Percentiles rank a stretch among this genome's conserved stretches.
Conservation (phyloP, 768 basidiomycete genomes). For the Gymnopilus dilepis region DNA sequence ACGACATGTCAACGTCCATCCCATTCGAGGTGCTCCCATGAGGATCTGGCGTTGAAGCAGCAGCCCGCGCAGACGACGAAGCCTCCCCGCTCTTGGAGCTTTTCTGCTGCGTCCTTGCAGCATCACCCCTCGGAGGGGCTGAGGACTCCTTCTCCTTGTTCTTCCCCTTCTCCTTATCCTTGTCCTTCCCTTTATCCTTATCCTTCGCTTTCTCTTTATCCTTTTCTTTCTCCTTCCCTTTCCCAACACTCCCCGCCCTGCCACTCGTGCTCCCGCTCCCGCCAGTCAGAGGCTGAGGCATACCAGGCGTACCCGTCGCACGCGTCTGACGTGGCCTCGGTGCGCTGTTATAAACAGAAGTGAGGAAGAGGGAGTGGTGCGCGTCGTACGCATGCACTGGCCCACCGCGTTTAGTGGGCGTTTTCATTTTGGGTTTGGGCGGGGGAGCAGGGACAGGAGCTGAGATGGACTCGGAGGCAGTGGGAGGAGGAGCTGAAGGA, state of each 20-base stretch:
- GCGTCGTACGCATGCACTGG: not conserved
- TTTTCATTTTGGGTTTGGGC: not conserved
- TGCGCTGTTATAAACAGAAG: not conserved
- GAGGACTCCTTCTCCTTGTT: slow-evolving; percentile 19
- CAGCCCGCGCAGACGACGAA: not conserved
- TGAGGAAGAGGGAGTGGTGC: not conserved
- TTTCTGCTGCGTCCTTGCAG: not conserved
- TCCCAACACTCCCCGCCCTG: not conserved
- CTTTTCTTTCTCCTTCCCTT: slow-evolving; percentile 17
- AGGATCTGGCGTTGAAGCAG: not conserved
- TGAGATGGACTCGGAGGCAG: not conserved
- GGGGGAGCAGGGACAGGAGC: not conserved
- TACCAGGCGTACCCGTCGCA: slow-evolving; percentile 8
- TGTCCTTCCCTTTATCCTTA: slow-evolving; percentile 1
- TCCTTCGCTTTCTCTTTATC: slow-evolving; percentile 9
- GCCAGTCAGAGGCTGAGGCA: not conserved
- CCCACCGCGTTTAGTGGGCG: not conserved
- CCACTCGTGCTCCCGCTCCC: not conserved
- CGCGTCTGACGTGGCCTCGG: slow-evolving; percentile 16
- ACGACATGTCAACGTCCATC: not conserved
- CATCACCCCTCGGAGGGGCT: not conserved
- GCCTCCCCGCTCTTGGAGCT: not conserved
- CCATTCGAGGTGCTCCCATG: not conserved
- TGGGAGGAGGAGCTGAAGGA: not conserved
- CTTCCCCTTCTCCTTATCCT: slow-evolving; percentile 27